Conservation (phyloP, 2,329 filamentous ascomycete species). For the Claviceps pazoutovae region DNA sequence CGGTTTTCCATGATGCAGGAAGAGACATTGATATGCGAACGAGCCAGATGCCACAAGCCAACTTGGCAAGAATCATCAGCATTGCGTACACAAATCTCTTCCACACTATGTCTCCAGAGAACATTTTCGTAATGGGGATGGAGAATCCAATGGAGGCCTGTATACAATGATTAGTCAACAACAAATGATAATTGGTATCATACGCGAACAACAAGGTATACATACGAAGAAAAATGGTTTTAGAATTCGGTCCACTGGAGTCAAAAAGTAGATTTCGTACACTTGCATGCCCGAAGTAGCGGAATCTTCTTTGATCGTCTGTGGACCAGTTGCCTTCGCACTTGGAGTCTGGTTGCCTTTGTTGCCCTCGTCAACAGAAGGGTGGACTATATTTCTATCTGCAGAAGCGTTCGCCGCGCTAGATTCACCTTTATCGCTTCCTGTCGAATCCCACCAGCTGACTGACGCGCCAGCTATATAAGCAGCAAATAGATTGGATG, state of each 20-base stretch:
- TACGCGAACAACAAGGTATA: too few species aligned
- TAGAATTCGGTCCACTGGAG: constrained; percentile 35
- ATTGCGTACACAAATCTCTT: constrained; percentile 57
- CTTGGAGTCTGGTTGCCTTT: neutral
- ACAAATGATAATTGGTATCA: neutral
- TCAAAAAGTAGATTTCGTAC: constrained; percentile 27
- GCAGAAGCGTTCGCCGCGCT: neutral
- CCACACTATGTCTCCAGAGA: constrained; percentile 50
- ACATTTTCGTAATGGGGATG: constrained; percentile 60
- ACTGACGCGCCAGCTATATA: constrained; percentile 46
- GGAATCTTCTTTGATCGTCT: neutral
- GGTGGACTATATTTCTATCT: neutral
- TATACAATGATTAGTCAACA: neutral
- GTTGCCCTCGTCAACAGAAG: neutral
- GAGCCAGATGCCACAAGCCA: constrained; percentile 47
- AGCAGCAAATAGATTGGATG: constrained; percentile 47
- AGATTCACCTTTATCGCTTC: constrained; percentile 12
- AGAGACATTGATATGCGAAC: constrained; percentile 15
- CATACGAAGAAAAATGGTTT: constrained; percentile 59
- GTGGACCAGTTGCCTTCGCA: neutral
- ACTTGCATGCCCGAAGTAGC: constrained; percentile 9
- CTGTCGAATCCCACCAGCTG: constrained; percentile 41
- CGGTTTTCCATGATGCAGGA: neutral
- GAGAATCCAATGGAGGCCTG: constrained; percentile 54
- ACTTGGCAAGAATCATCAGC: constrained; percentile 53